phyloP scores from a whole-genome alignment of 140 eudicot species.

The Anethum foeniculum region DNA sequence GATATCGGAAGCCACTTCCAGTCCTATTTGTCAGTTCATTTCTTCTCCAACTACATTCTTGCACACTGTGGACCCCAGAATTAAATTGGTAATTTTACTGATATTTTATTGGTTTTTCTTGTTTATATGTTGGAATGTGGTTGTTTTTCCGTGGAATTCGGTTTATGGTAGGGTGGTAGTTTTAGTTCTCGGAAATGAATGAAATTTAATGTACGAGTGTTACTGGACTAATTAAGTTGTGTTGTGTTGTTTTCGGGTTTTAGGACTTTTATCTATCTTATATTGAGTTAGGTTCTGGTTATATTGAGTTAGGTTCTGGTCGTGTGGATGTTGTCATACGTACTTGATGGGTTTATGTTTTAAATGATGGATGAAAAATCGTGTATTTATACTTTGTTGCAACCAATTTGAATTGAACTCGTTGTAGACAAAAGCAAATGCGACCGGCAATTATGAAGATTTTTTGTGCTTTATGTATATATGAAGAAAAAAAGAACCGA shows the following conservation, averaged over 20 bases:
- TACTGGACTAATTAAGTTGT: background rate
- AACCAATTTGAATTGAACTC: too few species aligned
- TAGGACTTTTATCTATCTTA: too few species aligned
- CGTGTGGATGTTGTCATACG: background rate
- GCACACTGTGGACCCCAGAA: conserved; percentile 89
- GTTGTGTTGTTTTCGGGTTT: background rate
- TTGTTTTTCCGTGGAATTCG: background rate
- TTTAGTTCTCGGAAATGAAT: too few species aligned
- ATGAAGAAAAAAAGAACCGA: background rate
- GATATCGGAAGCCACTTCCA: conserved; percentile 82
- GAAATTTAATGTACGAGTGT: background rate
- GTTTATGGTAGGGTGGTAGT: background rate
- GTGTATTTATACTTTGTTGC: too few species aligned
- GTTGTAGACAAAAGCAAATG: too few species aligned
- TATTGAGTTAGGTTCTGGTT: too few species aligned
- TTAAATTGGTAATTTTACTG: conserved; percentile 50
- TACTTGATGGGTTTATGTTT: background rate
- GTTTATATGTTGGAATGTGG: background rate
- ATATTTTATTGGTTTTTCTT: background rate
- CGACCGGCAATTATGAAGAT: background rate
- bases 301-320: too few species aligned
- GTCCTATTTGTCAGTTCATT: conserved; percentile 94
- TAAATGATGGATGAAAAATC: background rate
- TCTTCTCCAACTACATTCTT: conserved; percentile 82
- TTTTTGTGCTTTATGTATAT: background rate